Percentiles rank a stretch among this genome's conserved stretches.
Evolutionary conservation across 768 basidiomycete species (phyloP).

Genomic region (Clavaria fumosa): DNA sequence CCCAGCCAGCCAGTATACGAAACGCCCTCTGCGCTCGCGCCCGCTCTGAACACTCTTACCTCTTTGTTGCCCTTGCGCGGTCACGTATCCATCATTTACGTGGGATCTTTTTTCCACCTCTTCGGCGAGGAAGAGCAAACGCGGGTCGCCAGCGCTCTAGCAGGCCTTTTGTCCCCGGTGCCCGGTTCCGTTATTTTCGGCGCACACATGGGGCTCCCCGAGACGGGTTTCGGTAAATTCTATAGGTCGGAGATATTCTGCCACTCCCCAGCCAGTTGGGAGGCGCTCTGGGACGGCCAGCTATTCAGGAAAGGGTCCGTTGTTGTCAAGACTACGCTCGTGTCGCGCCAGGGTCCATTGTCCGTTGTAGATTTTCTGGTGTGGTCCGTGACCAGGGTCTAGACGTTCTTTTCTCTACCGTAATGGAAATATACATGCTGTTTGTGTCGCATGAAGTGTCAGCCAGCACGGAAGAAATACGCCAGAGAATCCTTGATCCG

Average conservation of each 20-base stretch:
- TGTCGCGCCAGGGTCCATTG: conserved; percentile 6
- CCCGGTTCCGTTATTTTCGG: conserved; percentile 35
- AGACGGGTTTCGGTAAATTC: conserved; percentile 17
- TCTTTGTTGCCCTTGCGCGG: conserved; percentile 32
- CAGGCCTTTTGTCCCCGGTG: conserved; percentile 25
- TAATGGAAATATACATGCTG: no score
- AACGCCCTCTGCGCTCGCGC: conserved; percentile 12
- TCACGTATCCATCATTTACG: conserved; percentile 33
- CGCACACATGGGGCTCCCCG: conserved; percentile 19
- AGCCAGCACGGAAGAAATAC: no score
- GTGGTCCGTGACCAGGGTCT: conserved; percentile 16
- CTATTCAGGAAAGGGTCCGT: conserved; percentile 21
- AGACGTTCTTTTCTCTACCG: no score
- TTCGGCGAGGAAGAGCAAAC: conserved; percentile 27
- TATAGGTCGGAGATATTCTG: conserved; percentile 16
- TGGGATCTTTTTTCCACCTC: conserved; percentile 37
- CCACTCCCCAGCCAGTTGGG: conserved; percentile 24
- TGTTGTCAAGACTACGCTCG: conserved; percentile 16
- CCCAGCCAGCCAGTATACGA: conserved; percentile 16
- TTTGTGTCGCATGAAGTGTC: no score
- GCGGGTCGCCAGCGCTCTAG: conserved; percentile 26
- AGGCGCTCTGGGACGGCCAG: conserved; percentile 21
- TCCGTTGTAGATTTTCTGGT: conserved; percentile 8
- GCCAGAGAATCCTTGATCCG: no score
- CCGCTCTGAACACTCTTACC: conserved; percentile 18